Base-by-base conservation (phyloP, 768 basidiomycete species). In the Tubosaeta sp. region DNA sequence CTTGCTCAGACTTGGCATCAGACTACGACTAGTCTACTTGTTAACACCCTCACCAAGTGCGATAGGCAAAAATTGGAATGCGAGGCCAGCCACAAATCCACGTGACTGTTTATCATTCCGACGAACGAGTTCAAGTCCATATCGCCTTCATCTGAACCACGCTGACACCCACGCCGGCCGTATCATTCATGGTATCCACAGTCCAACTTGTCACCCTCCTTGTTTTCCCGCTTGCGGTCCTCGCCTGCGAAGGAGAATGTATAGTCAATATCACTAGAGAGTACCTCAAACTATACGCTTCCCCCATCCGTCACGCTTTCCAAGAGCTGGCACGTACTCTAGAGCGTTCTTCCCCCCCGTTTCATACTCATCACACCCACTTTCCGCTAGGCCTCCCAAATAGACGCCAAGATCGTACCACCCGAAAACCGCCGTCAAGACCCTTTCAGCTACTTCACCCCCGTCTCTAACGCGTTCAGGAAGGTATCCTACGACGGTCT, bases 231-330 rank as follows among this genome's bases (percentile, higher is more conserved):
- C 61, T 68, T 60, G 62, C 72, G 38, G 75, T 79, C 52, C 60
- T 62, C 34, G 82, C 82, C 27, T 91, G 88, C 64, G 88, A 90
- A 73, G 83, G 81, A 22, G 79, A 82, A 29, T 89, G 88, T 62
- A 85, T 84, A 51, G 66, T 69, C 16, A 75, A 69, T n/a, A 78
- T 83, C 56, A 86, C 85, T 14, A 73, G 76, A 38, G 76, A 78
- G 27, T 82, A 79, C 53, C 58, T 81, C 44, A 64, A 65, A 14
- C 80, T 81, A 63, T 85, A 85, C 55, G 67, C 74, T 0, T 25
- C 42, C 1, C 74, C 76, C 6, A 56, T 85, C n/a, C 34, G 72
- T 22, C 41, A 48, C 7, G 71, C 76, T 46, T 51, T 81, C 27
- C 48, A 65, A 17, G 49, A 67, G 33, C 65, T 83, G 43, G 88